Conservation (phyloP, 2,329 filamentous ascomycete species). For the Botryotinia narcissicola region DNA sequence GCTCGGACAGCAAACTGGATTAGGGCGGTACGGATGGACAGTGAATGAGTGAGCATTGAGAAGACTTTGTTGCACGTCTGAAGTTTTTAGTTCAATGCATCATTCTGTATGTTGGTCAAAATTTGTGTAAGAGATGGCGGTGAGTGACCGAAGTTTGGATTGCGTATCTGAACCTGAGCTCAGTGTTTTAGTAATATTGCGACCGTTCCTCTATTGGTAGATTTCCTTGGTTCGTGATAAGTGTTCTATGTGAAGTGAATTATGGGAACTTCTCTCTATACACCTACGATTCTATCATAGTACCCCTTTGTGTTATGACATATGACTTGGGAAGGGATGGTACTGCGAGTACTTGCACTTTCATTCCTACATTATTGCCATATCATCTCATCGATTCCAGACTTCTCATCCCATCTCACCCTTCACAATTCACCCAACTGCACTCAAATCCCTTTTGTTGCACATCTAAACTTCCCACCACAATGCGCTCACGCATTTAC, state of each 20-base stretch:
- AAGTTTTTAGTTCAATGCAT: not conserved
- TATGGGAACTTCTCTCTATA: not conserved
- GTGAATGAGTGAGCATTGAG: not conserved
- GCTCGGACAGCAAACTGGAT: not conserved
- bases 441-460: not conserved
- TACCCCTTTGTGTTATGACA: not conserved
- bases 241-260: not conserved
- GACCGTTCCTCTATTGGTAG: not conserved
- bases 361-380: not conserved
- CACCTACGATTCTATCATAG: not conserved
- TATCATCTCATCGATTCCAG: not conserved
- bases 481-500: not conserved
- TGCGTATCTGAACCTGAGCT: not conserved
- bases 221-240: not conserved
- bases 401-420: not conserved
- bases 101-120: not conserved
- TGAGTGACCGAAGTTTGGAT: not conserved
- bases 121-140: too few species aligned
- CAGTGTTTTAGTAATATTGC: not conserved
- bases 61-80: not conserved
- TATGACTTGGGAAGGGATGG: not conserved
- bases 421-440: too few species aligned
- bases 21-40: not conserved
- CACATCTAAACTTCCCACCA: not conserved
- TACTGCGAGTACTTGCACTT: not conserved